Base-by-base conservation (phyloP, 768 basidiomycete species). In the Mycena capillaripes region DNA sequence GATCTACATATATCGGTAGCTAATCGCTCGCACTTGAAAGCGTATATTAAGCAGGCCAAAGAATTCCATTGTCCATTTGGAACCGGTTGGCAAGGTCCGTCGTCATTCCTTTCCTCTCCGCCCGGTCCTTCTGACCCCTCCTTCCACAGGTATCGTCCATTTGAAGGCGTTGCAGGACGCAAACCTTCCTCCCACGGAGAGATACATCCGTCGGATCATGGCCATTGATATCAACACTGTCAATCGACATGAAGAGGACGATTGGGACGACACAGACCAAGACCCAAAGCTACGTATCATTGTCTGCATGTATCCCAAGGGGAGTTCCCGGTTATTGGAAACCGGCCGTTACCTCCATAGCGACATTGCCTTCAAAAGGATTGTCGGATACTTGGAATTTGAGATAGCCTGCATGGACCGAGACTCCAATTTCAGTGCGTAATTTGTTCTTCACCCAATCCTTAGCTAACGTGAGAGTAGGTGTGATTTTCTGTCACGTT, bases 361-460 rank as follows among this genome's bases (percentile, higher is more conserved):
- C 42, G 67, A 69, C 29, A 69, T 69, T 25, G 42, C 38, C 44
- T 69, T 60, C 59, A 50, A 52, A 29, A 58, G 69, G 4, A 44
- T 70, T 30, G 55, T 56, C 4, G 62, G 62, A 10, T 70, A 19
- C 30, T 9, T 29, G 29, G 67, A 69, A 52, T 69, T 69, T 30
- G 67, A 69, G 32, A 6, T 69, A 3, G 57, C 44, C 14, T 19
- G 48, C n/a, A 38, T 38, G 44, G 69, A 70, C 19, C 44, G 50
- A 4, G 34, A 53, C 30, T 6, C 34, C 19, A 62, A 65, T 46
- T 27, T 25, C 4, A 56, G 69, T 70, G 23, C 4, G 62, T 25
- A 23, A 4, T 42, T 11, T 25, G 17, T 42, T 42, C 30, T 36
- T 10, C n/a, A 19, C 9, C 30, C 14, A 32, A 32, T 10, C n/a